Conservation (phyloP, 768 basidiomycete species). For the Pisolithus tinctorius region DNA sequence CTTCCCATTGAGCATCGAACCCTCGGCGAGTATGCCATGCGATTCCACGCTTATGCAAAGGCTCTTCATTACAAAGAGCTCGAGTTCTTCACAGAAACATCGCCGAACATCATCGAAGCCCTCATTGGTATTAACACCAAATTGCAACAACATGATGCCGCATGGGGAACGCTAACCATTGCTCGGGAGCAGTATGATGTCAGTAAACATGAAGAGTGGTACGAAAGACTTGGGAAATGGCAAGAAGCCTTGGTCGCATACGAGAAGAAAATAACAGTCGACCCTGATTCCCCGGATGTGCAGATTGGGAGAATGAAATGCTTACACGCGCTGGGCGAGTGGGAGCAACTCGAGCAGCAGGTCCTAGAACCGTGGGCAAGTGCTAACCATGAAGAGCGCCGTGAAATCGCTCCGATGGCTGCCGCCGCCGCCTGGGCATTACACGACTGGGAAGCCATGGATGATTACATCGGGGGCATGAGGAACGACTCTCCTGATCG, state of each 20-base stretch:
- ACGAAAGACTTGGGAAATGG: constrained; percentile 93
- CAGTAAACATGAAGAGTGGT: constrained; percentile 96
- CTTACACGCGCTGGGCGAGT: constrained; percentile 94
- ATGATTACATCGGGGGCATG: constrained; percentile 92
- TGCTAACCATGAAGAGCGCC: constrained; percentile 74
- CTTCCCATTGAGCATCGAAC: constrained; percentile 91
- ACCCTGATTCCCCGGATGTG: constrained; percentile 69
- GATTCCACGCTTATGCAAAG: constrained; percentile 93
- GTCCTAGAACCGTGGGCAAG: constrained; percentile 86
- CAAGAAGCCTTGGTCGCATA: constrained; percentile 87
- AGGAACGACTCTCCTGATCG: constrained; percentile 88
- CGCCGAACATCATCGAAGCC: constrained; percentile 85
- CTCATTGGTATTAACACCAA: constrained; percentile 95
- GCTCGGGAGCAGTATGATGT: constrained; percentile 88
- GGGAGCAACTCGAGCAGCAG: constrained; percentile 83
- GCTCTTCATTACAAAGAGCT: constrained; percentile 98
- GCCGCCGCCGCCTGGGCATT: constrained; percentile 97
- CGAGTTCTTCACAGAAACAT: constrained; percentile 91
- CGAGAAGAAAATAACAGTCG: constrained; percentile 68
- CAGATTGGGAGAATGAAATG: constrained; percentile 93
- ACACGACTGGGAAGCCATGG: constrained; percentile 98
- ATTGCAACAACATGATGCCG: constrained; percentile 94
- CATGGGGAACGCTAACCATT: constrained; percentile 91
- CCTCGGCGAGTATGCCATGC: constrained; percentile 89
- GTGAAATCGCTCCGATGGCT: constrained; percentile 93